Evolutionary conservation across 164 flowering plant species (phyloP).

Genomic region (Aristolochia fimbriata): DNA sequence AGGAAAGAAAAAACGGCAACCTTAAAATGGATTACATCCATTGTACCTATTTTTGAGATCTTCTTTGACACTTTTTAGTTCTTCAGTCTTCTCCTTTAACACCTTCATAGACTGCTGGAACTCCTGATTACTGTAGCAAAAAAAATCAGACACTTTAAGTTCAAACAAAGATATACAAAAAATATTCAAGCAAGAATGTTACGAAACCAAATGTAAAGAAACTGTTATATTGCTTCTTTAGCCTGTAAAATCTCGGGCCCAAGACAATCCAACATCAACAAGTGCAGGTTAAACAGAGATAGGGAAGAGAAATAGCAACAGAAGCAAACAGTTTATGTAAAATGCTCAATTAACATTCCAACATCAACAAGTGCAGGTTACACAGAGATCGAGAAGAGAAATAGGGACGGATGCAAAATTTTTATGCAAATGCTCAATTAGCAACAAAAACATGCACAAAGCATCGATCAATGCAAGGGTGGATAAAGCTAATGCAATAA

Average conservation of each 20-base stretch:
- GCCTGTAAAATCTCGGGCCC: not conserved
- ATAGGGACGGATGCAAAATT: not conserved
- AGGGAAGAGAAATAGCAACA: not conserved
- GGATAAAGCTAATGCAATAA: no score
- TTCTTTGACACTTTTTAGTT: slow-evolving; percentile 64
- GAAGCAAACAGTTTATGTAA: not conserved
- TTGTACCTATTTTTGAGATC: slow-evolving; percentile 68
- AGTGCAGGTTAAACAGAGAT: not conserved
- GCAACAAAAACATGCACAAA: no score
- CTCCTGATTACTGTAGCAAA: slow-evolving; percentile 48
- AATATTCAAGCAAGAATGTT: not conserved
- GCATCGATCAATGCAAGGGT: no score
- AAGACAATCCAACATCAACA: not conserved
- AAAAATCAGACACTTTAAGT: not conserved
- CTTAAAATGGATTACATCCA: slow-evolving; percentile 5
- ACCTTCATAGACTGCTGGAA: slow-evolving; percentile 68
- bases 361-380: not conserved
- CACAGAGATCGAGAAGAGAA: not conserved
- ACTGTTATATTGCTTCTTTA: not conserved
- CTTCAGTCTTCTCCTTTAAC: slow-evolving; percentile 76
- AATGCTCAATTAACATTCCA: no score
- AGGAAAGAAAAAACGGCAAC: slow-evolving; percentile 8
- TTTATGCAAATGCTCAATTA: no score
- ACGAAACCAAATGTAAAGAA: not conserved
- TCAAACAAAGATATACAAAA: not conserved